These are phyloP conservation scores for Mycena floridula DNA, from an alignment of 768 basidiomycete species.

Conservation along the genomic window DNA sequence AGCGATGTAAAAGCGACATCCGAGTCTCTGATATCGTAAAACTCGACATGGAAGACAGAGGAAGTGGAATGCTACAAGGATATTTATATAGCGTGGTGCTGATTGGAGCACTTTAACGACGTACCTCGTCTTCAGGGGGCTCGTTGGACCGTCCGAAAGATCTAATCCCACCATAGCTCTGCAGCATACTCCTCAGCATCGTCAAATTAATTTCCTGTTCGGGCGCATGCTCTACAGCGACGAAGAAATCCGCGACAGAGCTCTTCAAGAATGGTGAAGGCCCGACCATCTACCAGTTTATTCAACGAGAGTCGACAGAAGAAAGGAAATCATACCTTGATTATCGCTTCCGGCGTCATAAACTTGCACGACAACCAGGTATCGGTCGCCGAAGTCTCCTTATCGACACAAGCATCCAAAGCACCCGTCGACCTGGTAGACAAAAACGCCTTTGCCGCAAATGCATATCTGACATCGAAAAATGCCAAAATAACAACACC, in stretches of 20 bases:
- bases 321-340: slow-evolving; percentile 27
- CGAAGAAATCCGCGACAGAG: slow-evolving; percentile 47
- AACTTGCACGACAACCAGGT: slow-evolving; percentile 34
- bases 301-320: slow-evolving; percentile 7
- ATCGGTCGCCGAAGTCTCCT: slow-evolving; percentile 16
- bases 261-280: slow-evolving; percentile 40
- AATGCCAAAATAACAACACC: slow-evolving; percentile 56
- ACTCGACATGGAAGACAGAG: slow-evolving; percentile 54
- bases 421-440: slow-evolving; percentile 20
- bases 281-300: slow-evolving; percentile 42
- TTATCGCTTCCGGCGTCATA: slow-evolving; percentile 38
- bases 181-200: slow-evolving; percentile 25
- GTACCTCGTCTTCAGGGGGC: background rate
- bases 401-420: slow-evolving; percentile 23
- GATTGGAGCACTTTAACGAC: background rate
- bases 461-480: slow-evolving; percentile 52
- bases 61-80: too few species aligned
- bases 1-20: slow-evolving; percentile 44
- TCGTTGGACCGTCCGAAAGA: slow-evolving; percentile 18
- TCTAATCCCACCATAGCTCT: slow-evolving; percentile 29
- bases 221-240: slow-evolving; percentile 33
- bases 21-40: slow-evolving; percentile 59
- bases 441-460: slow-evolving; percentile 37
- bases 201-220: slow-evolving; percentile 16
- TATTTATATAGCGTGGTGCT: slow-evolving; percentile 1